phyloP scores from a whole-genome alignment of 2,329 filamentous ascomycete species.

The Chrysosporium queenslandicum region DNA sequence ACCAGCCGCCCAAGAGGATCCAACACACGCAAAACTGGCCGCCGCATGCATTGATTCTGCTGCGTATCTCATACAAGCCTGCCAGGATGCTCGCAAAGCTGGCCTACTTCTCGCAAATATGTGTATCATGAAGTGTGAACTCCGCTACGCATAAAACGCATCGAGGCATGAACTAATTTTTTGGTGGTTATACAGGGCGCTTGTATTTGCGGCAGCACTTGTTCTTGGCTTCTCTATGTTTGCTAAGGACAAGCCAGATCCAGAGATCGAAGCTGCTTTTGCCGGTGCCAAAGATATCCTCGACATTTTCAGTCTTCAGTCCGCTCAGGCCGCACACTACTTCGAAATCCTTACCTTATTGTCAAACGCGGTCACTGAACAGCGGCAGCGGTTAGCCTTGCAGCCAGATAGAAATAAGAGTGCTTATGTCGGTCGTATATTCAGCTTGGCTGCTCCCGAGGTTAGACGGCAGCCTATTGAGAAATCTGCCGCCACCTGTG shows the following conservation, averaged over 20 bases:
- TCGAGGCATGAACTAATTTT: neutral
- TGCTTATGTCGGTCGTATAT: constrained; percentile 30
- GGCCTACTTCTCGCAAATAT: constrained; percentile 45
- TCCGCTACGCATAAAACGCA: neutral
- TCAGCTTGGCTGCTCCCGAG: constrained; percentile 24
- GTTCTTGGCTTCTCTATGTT: constrained; percentile 50
- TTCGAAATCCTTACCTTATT: constrained; percentile 45
- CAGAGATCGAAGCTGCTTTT: constrained; percentile 43
- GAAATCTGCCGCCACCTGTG: neutral
- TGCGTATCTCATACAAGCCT: constrained; percentile 47
- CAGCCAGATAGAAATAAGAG: constrained; percentile 22
- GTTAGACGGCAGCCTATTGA: neutral
- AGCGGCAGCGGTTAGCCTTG: constrained; percentile 29
- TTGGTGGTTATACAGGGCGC: constrained; percentile 33
- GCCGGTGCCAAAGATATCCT: constrained; percentile 43
- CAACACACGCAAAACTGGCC: constrained; percentile 34
- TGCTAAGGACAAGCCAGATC: constrained; percentile 38
- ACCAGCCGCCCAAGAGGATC: constrained; percentile 20
- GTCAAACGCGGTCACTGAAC: constrained; percentile 38
- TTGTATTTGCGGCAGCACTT: constrained; percentile 48
- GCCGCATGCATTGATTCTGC: constrained; percentile 48
- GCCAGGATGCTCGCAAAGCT: constrained; percentile 40
- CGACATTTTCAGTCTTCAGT: constrained; percentile 39
- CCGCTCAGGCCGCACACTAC: constrained; percentile 50
- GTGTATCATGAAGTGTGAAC: constrained; percentile 49